Percentiles rank a stretch among this genome's conserved stretches.
Evolutionary conservation across 2,329 filamentous ascomycete genomes (phyloP).

Genomic region (Pseudocercospora musae): DNA sequence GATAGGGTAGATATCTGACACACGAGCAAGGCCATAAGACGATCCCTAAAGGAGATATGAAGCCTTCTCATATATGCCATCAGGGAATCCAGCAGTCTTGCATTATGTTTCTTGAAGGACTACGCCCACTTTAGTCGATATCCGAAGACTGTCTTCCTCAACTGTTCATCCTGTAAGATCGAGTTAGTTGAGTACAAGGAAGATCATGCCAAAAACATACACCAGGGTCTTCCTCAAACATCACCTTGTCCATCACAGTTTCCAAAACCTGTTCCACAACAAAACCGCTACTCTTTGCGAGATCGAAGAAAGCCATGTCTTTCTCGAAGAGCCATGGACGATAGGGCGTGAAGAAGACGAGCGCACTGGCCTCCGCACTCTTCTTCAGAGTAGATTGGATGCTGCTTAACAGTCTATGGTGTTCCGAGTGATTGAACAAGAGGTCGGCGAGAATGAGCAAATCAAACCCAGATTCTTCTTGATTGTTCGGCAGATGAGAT

Average conservation of each 20-base stretch:
- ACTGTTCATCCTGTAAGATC: constrained; percentile 60
- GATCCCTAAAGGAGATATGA: neutral
- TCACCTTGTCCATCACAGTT: constrained; percentile 74
- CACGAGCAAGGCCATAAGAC: neutral
- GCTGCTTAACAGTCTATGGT: constrained; percentile 70
- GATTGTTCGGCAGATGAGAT: constrained; percentile 49
- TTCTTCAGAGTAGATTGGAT: constrained; percentile 64
- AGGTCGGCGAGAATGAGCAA: constrained; percentile 83
- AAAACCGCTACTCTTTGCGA: constrained; percentile 68
- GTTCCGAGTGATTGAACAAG: constrained; percentile 87
- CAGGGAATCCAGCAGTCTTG: neutral
- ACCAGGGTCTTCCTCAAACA: constrained; percentile 87
- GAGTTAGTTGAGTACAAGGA: neutral
- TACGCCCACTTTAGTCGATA: constrained; percentile 66
- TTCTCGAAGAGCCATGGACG: constrained; percentile 83
- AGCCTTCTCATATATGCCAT: neutral
- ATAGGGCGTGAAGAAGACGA: constrained; percentile 94
- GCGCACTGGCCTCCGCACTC: constrained; percentile 57
- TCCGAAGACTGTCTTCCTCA: constrained; percentile 78
- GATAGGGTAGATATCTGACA: constrained; percentile 1
- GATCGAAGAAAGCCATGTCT: constrained; percentile 81
- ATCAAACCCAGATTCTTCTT: constrained; percentile 59
- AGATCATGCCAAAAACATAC: constrained; percentile 41
- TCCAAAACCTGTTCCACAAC: constrained; percentile 76
- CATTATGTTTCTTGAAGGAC: neutral